Evolutionary conservation across 108 stramenopile genomes (phyloP).

Genomic region (Conticribra guillardii): DNA sequence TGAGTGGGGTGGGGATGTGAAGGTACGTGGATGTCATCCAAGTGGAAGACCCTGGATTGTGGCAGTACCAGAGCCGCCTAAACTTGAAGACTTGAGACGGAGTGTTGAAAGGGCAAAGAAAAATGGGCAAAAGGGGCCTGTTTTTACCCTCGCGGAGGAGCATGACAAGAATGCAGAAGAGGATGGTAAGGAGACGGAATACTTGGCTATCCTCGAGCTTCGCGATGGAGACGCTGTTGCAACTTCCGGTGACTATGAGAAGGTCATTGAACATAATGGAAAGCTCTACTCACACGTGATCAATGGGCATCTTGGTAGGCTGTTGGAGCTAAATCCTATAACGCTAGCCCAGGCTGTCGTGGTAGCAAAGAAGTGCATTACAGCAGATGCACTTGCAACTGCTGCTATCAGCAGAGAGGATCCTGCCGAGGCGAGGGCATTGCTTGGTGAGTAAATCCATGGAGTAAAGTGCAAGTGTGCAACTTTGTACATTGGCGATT

Average conservation of each 20-base stretch:
- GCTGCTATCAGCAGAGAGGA: slow-evolving; percentile 31
- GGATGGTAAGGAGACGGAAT: slow-evolving; percentile 14
- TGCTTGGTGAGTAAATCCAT: too few species aligned
- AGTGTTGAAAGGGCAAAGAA: slow-evolving; percentile 20
- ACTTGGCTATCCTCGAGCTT: slow-evolving; percentile 48
- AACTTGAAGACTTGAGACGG: slow-evolving; percentile 20
- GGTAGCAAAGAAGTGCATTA: slow-evolving; percentile 41
- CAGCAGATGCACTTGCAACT: slow-evolving; percentile 55
- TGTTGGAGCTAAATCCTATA: slow-evolving; percentile 34
- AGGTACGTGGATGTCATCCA: slow-evolving; percentile 53
- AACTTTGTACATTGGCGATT: too few species aligned
- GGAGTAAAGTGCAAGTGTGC: too few species aligned
- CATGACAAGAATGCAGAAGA: slow-evolving; percentile 21
- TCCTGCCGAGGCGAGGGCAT: slow-evolving; percentile 34
- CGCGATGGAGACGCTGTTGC: slow-evolving; percentile 53
- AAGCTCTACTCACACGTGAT: slow-evolving; percentile 55
- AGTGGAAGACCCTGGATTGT: slow-evolving; percentile 48
- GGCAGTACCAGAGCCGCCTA: slow-evolving; percentile 53
- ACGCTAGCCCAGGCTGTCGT: slow-evolving; percentile 53
- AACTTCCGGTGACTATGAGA: slow-evolving; percentile 60
- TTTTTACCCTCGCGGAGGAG: slow-evolving; percentile 32
- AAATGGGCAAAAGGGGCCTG: slow-evolving; percentile 30
- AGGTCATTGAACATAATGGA: slow-evolving; percentile 45
- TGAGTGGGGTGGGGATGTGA: slow-evolving; percentile 62
- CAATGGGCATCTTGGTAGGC: slow-evolving; percentile 33